Evolutionary conservation across 2,329 filamentous ascomycete species (phyloP), one percentile per base, ranked within the genome.

Genomic region (Penicillium decumbens): DNA sequence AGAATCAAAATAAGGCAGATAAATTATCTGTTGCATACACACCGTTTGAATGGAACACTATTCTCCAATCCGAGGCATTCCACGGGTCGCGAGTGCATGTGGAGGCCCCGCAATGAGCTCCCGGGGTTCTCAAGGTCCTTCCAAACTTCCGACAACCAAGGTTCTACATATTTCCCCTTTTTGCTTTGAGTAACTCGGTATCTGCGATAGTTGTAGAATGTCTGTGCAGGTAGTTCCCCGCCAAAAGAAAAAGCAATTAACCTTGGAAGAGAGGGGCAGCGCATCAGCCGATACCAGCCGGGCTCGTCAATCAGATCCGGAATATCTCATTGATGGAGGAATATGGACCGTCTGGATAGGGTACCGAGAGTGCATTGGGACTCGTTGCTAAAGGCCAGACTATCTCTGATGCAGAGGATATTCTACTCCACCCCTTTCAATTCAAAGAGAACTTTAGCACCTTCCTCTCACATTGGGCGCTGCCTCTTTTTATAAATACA

Each of bases 311-410:
- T 37, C 47, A 49, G 42, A 56, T 48, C 43, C 47, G 56, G 51
- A 43, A 50, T 53, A 51, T 58, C 20, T 59, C 53, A 56, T 59
- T 59, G 50, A 59, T 47, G 41, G 49, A 49, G 41, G 9, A 43
- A 28, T 30, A 12, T 29, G 41, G 9, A 40, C 30, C 29, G 13
- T 33, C 35, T 49, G 33, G 35, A 39, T 18, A 43, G 23, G 40
- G 49, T 39, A 50, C 56, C 53, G 48, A 51, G 35, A 50, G 50
- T 50, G 29, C 51, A 55, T 50, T 51, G 53, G 47, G 41, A 55
- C 51, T 53, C 20, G 35, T 12, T 23, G 15, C 20, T n/a, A 13
- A 23, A 24, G 18, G 10, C n/a, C 23, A n/a, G 20, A n/a, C 20
- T 40, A 40, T 40, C 38, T 40, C 15, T 13, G 23, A 23, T 40